A percentile compares a stretch with the other conserved stretches of the same genome.
Evolutionary conservation across 179 eudicot species (phyloP).

Genomic region (Gypsophila paniculata): DNA sequence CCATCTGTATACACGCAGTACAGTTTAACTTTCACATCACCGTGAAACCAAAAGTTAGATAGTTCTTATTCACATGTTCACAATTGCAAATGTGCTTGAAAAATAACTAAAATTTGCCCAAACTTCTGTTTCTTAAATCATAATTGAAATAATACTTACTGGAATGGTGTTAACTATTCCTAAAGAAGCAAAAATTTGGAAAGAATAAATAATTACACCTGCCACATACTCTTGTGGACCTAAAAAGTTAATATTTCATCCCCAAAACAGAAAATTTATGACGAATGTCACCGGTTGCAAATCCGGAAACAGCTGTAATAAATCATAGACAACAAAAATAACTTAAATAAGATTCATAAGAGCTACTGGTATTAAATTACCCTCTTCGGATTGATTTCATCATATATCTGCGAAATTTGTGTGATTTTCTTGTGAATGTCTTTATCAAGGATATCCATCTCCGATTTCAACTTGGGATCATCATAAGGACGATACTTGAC

Average conservation of each 20-base stretch:
- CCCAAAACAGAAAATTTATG: constrained; percentile 1
- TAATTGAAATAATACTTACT: no score
- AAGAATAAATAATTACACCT: background rate
- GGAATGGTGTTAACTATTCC: no score
- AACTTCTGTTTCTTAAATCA: no score
- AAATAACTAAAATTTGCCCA: no score
- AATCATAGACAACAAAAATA: constrained; percentile 3
- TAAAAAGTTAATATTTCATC: background rate
- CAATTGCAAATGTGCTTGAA: no score
- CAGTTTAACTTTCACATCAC: no score
- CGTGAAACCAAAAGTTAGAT: no score
- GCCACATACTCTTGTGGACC: background rate
- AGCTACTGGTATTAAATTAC: constrained; percentile 33
- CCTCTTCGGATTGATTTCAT: constrained; percentile 52
- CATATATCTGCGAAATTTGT: constrained; percentile 42
- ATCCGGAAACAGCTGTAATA: background rate
- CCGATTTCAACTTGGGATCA: constrained; percentile 59
- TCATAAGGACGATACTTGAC: constrained; percentile 55
- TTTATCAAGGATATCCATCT: constrained; percentile 50
- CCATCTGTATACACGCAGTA: no score
- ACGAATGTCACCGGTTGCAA: background rate
- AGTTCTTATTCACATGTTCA: no score
- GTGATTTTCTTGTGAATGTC: constrained; percentile 49
- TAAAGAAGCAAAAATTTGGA: no score
- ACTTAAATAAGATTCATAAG: background rate